Evolutionary conservation across 202 grass and related monocot genomes (phyloP).

Genomic region (Bolboschoenoplectus hybrid): DNA sequence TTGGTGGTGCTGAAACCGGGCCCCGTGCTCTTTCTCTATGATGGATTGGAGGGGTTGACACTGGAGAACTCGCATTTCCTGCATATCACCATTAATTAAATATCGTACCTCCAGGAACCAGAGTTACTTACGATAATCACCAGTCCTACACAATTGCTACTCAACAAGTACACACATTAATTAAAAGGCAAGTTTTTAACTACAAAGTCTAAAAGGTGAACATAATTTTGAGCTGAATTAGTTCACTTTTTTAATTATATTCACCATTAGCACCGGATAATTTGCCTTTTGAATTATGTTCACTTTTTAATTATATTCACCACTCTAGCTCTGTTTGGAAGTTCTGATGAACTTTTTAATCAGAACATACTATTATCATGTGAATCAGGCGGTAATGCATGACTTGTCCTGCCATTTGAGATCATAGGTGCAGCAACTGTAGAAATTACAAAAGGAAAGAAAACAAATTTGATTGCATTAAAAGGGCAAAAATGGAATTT

Average conservation of each 20-base stretch:
- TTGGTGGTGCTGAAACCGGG: slow-evolving; percentile 55
- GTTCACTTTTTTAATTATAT: slow-evolving; percentile 1
- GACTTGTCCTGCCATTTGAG: neutral
- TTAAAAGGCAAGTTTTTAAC: neutral
- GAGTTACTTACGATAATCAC: slow-evolving; percentile 19
- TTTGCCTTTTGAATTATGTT: neutral
- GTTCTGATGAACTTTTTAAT: neutral
- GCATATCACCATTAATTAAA: slow-evolving; percentile 27
- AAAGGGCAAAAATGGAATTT: neutral
- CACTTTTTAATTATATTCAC: neutral
- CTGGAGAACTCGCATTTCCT: slow-evolving; percentile 55
- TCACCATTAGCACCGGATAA: neutral
- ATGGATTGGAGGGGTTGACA: slow-evolving; percentile 44
- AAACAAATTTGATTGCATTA: slow-evolving; percentile 2
- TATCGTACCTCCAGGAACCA: slow-evolving; percentile 24
- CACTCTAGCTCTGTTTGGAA: neutral
- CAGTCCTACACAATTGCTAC: neutral
- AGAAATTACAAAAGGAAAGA: neutral
- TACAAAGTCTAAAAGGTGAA: neutral
- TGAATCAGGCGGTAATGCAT: slow-evolving; percentile 1
- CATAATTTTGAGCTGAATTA: slow-evolving; percentile 9
- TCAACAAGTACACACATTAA: slow-evolving; percentile 36
- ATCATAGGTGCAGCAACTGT: neutral
- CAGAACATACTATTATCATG: neutral
- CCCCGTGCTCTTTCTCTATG: slow-evolving; percentile 44